A percentile compares a stretch with the other conserved stretches of the same genome.
phyloP scores from a whole-genome alignment of 805 yeast genomes.

The Nakazawaea molendinolei region DNA sequence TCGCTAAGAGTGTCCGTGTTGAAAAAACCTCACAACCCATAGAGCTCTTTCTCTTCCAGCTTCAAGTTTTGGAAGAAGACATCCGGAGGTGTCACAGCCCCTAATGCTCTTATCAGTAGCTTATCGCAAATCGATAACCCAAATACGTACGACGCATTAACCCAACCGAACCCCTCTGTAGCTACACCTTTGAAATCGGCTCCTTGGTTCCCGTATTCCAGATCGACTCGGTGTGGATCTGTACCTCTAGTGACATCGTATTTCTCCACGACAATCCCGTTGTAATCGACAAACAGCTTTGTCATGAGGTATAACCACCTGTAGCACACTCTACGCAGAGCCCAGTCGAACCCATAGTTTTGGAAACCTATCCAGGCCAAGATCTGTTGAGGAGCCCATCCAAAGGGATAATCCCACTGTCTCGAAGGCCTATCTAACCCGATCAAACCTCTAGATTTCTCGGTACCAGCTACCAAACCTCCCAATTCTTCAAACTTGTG shows the following conservation, averaged over 20 bases:
- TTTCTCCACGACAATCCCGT: slow-evolving; percentile 93
- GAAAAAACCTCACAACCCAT: slow-evolving; percentile 19
- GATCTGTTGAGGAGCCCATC: slow-evolving; percentile 99
- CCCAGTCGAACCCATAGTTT: slow-evolving; percentile 61
- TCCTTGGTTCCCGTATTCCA: slow-evolving; percentile 97
- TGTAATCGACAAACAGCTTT: slow-evolving; percentile 82
- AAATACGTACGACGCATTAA: slow-evolving; percentile 74
- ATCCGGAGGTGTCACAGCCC: slow-evolving; percentile 69
- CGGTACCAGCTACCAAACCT: slow-evolving; percentile 83
- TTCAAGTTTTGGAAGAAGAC: slow-evolving; percentile 48
- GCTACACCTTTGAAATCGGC: slow-evolving; percentile 88
- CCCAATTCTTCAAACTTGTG: slow-evolving; percentile 78
- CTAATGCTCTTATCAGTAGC: slow-evolving; percentile 70
- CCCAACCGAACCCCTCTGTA: slow-evolving; percentile 98
- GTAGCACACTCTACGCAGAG: slow-evolving; percentile 66
- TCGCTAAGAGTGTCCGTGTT: too few relatives aligned
- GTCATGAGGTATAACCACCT: slow-evolving; percentile 91
- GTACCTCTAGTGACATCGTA: slow-evolving; percentile 81
- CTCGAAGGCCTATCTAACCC: slow-evolving; percentile 72
- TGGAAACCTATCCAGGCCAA: slow-evolving; percentile 84
- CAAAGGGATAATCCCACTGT: slow-evolving; percentile 98
- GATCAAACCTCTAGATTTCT: slow-evolving; percentile 63
- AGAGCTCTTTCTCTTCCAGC: slow-evolving; percentile 31
- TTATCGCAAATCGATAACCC: slow-evolving; percentile 64
- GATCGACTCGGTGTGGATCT: slow-evolving; percentile 87